Conservation (phyloP, 2,329 filamentous ascomycete genomes). For the Epichloe typhina region DNA sequence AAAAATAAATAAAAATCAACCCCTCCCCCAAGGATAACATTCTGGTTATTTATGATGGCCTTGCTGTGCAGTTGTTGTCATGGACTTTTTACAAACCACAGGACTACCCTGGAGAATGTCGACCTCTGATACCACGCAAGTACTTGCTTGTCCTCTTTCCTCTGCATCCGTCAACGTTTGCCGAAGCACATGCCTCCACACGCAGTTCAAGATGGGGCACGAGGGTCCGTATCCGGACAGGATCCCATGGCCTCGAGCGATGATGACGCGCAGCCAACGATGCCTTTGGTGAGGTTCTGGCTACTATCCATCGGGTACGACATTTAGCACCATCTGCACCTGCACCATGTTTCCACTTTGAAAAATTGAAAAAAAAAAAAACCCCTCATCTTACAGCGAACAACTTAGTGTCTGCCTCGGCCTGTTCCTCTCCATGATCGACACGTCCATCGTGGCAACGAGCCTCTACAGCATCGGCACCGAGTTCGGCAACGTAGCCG, state of each 20-base stretch:
- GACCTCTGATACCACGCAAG: too few relatives aligned
- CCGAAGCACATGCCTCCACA: too few relatives aligned
- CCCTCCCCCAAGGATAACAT: too few relatives aligned
- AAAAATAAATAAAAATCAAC: too few relatives aligned
- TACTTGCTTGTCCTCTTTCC: too few relatives aligned
- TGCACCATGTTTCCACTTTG: not conserved
- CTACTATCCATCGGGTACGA: not conserved
- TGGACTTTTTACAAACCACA: too few relatives aligned
- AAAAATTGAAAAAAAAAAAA: too few relatives aligned
- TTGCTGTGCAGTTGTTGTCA: too few relatives aligned
- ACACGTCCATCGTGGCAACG: conserved; percentile 47
- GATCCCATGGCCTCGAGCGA: not conserved
- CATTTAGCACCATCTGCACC: not conserved
- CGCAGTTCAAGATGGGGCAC: not conserved
- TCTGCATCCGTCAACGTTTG: too few relatives aligned
- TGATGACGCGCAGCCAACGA: not conserved
- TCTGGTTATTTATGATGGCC: too few relatives aligned
- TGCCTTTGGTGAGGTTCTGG: not conserved
- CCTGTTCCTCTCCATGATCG: conserved; percentile 44
- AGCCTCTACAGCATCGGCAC: conserved; percentile 40
- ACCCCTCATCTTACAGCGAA: not conserved
- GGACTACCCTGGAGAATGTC: too few relatives aligned
- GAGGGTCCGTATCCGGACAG: not conserved
- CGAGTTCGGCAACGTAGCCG: conserved; percentile 32
- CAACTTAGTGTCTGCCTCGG: conserved; percentile 32